Conservation (phyloP, 2,329 filamentous ascomycete genomes). For the Blumeriella jaapii region DNA sequence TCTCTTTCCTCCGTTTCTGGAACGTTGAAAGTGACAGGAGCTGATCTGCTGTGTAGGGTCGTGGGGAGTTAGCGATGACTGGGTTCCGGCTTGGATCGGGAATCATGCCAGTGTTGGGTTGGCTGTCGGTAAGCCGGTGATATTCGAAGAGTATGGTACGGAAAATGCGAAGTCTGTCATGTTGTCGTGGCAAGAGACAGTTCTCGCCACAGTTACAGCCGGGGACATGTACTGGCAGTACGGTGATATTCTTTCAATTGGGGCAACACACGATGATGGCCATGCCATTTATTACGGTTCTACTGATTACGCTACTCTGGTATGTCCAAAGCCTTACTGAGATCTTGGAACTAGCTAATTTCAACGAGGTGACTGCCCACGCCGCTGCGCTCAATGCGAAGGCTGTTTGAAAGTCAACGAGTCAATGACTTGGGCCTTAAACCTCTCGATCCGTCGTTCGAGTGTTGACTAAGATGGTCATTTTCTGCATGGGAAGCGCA, state of each 20-base stretch:
- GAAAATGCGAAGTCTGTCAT: constrained; percentile 12
- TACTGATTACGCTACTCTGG: constrained; percentile 18
- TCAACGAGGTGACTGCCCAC: constrained; percentile 14
- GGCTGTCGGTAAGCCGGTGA: constrained; percentile 30
- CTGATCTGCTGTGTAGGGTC: too few species aligned
- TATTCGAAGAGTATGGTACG: constrained; percentile 32
- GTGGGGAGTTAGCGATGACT: constrained; percentile 30
- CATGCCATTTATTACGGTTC: constrained; percentile 22
- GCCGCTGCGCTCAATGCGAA: constrained; percentile 20
- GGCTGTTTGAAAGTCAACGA: constrained; percentile 5
- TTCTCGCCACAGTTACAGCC: constrained; percentile 16
- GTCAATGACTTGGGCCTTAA: too few species aligned
- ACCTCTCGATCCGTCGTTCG: too few species aligned
- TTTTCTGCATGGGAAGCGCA: too few species aligned
- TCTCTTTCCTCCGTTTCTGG: too few species aligned
- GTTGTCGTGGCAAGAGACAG: constrained; percentile 18
- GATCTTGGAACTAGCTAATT: constrained; percentile 1
- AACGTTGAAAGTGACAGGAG: too few species aligned
- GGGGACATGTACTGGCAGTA: constrained; percentile 27
- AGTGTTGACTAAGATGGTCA: too few species aligned
- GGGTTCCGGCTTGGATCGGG: constrained; percentile 37
- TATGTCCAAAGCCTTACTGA: constrained; percentile 5
- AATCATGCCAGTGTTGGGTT: constrained; percentile 32
- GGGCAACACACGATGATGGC: constrained; percentile 21
- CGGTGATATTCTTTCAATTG: constrained; percentile 19